A percentile compares a stretch with the other conserved stretches of the same genome.
Conservation (phyloP, 2,329 filamentous ascomycete genomes). For the Fusarium decemcellulare region DNA sequence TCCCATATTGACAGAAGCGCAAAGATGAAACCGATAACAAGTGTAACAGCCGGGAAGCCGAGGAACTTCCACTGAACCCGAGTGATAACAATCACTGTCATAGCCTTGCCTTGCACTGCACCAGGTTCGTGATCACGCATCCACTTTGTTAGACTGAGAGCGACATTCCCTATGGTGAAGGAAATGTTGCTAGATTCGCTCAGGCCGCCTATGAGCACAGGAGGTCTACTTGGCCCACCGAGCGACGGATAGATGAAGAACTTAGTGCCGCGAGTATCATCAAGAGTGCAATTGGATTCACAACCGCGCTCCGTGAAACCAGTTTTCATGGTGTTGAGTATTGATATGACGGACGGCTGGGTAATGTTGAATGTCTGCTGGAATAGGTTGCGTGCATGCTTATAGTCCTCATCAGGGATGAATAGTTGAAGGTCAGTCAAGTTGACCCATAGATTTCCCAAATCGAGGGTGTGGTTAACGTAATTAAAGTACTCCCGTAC, state of each 20-base stretch:
- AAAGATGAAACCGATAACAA: not conserved
- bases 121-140: constrained; percentile 16
- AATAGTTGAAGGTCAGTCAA: constrained; percentile 21
- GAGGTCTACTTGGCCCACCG: not conserved
- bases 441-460: accelerated
- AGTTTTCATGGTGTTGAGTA: not conserved
- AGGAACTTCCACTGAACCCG: not conserved
- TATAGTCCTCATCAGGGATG: not conserved
- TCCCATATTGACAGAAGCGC: not conserved
- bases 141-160: constrained; percentile 20
- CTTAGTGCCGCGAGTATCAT: not conserved
- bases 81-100: not conserved
- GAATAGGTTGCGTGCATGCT: not conserved
- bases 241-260: constrained; percentile 7
- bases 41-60: not conserved
- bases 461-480: constrained; percentile 16
- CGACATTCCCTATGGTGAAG: constrained; percentile 1
- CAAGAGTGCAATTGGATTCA: no score
- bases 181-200: not conserved
- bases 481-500: not conserved
- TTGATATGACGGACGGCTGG: not conserved
- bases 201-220: not conserved
- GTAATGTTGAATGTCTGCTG: constrained; percentile 18
- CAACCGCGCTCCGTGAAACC: not conserved
- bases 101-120: not conserved